Percentiles rank a stretch among this genome's conserved stretches.
These are phyloP conservation scores for Saccharomycopsis lassenensis DNA, from an alignment of 805 yeast genomes.

Conservation along the genomic window DNA sequence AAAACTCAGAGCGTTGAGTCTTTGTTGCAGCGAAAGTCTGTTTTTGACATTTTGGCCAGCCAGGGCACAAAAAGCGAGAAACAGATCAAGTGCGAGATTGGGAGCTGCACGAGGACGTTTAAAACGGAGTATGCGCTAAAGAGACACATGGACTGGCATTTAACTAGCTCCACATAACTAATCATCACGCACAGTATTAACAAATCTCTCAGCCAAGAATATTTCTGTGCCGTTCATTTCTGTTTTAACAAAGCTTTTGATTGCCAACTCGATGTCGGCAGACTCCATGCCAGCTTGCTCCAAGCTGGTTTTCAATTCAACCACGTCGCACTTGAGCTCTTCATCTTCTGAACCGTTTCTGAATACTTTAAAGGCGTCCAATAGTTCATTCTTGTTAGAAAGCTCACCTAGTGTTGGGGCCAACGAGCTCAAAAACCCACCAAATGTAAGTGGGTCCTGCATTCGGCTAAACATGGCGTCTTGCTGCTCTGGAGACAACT, in stretches of 20 bases:
- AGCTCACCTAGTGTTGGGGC: constrained; percentile 42
- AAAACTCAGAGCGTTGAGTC: too few relatives aligned
- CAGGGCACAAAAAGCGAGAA: not conserved
- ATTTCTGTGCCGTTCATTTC: constrained; percentile 46
- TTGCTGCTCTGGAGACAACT: constrained; percentile 31
- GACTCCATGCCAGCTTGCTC: constrained; percentile 31
- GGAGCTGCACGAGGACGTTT: not conserved
- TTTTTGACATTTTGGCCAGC: not conserved
- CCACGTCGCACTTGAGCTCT: constrained; percentile 37
- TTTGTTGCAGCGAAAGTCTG: too few relatives aligned
- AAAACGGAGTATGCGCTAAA: not conserved
- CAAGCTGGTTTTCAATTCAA: constrained; percentile 39
- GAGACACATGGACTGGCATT: constrained; percentile 1
- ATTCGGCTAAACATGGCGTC: constrained; percentile 36
- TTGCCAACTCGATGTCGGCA: constrained; percentile 37
- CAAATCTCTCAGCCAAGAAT: constrained; percentile 33
- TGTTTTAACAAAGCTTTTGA: constrained; percentile 43
- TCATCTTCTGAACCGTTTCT: constrained; percentile 20
- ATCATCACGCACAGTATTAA: constrained; percentile 17
- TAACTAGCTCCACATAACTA: not conserved
- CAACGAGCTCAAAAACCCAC: constrained; percentile 56
- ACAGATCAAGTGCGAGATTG: not conserved
- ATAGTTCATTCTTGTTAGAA: constrained; percentile 40
- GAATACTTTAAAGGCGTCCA: constrained; percentile 50
- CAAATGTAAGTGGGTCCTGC: constrained; percentile 41